Evolutionary conservation across 148 eudicot species (phyloP).

Genomic region (Rhododendron williamsianum): DNA sequence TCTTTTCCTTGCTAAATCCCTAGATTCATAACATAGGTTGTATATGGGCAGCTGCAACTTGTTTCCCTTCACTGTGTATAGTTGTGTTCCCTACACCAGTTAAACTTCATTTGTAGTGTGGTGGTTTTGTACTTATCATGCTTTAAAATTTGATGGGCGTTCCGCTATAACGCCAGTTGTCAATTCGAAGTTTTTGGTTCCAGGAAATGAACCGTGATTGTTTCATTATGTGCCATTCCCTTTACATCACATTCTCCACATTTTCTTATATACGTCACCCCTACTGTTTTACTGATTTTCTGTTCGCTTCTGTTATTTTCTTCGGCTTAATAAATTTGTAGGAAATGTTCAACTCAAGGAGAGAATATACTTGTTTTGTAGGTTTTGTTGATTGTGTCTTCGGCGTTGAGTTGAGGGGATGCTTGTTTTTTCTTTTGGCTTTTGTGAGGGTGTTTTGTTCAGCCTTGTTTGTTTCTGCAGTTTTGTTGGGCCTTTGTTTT

Average conservation of each 20-base stretch:
- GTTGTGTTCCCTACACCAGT: background rate
- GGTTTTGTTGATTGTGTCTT: too few relatives aligned
- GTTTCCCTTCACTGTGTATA: slow-evolving; percentile 7
- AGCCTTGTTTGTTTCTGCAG: too few relatives aligned
- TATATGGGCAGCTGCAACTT: background rate
- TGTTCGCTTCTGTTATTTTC: too few relatives aligned
- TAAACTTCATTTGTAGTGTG: background rate
- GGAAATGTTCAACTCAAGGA: background rate
- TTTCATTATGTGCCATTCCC: background rate
- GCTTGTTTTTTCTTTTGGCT: too few relatives aligned
- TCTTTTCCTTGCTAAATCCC: background rate
- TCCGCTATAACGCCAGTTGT: background rate
- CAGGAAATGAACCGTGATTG: background rate
- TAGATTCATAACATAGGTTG: background rate
- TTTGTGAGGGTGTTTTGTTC: too few relatives aligned
- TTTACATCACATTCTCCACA: slow-evolving; percentile 4
- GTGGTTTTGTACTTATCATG: background rate
- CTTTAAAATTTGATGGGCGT: background rate
- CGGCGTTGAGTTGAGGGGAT: too few relatives aligned
- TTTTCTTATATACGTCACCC: background rate
- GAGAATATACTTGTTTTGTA: background rate
- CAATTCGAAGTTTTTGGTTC: background rate
- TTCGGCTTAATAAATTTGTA: background rate
- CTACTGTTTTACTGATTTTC: background rate
- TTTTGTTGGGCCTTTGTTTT: too few relatives aligned